Conservation (phyloP, 169 alveolate species). For the Eimeria falciformis region DNA sequence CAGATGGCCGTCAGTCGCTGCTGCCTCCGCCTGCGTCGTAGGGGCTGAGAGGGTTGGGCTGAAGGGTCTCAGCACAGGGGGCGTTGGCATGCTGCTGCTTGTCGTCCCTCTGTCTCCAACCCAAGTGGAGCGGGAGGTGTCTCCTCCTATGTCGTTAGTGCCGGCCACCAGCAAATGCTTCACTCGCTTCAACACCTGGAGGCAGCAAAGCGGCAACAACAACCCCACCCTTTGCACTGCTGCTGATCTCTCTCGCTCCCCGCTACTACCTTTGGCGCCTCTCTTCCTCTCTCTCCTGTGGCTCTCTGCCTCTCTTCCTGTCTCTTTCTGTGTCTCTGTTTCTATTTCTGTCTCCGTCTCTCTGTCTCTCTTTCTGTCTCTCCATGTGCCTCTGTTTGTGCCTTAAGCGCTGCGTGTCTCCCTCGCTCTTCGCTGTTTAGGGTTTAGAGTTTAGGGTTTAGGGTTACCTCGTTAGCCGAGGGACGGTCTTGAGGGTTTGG, state of each 20-base stretch:
- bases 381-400: background rate
- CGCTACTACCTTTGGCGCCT: background rate
- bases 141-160: background rate
- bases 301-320: background rate
- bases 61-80: background rate
- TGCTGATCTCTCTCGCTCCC: background rate
- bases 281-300: background rate
- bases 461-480: conserved; percentile 87
- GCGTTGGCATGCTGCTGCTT: conserved; percentile 7
- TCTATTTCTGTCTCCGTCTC: background rate
- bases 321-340: background rate
- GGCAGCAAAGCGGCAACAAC: background rate
- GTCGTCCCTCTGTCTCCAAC: conserved; percentile 21
- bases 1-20: too few relatives aligned
- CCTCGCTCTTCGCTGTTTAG: background rate
- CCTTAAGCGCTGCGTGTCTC: background rate
- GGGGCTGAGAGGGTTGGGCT: background rate
- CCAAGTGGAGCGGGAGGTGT: background rate
- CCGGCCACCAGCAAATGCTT: conserved; percentile 4
- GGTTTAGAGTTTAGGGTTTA: background rate
- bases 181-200: conserved; percentile 20
- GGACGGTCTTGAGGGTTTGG: conserved; percentile 90
- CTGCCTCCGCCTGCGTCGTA: background rate
- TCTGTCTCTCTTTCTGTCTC: background rate
- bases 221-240: background rate